These are phyloP conservation scores for Ilex asprella DNA, from an alignment of 257 asterid genomes.

Conservation along the genomic window DNA sequence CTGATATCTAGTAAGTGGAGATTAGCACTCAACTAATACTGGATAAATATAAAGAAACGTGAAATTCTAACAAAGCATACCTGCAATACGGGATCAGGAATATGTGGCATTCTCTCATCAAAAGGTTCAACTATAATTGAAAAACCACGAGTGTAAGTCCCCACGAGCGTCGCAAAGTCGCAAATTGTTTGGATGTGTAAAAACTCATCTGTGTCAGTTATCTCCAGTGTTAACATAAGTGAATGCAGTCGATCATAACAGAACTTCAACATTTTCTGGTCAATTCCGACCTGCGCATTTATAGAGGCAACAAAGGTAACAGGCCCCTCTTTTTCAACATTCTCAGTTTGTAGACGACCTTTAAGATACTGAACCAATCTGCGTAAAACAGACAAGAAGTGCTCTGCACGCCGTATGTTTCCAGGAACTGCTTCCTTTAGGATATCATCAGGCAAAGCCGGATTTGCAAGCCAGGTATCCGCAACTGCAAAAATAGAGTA, in stretches of 20 bases:
- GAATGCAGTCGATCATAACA: slow-evolving; percentile 97
- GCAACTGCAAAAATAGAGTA: slow-evolving; percentile 37
- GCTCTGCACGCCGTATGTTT: slow-evolving; percentile 94
- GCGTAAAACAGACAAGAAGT: slow-evolving; percentile 83
- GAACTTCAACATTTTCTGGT: slow-evolving; percentile 83
- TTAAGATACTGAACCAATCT: slow-evolving; percentile 82
- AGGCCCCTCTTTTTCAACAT: slow-evolving; percentile 95
- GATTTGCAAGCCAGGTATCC: slow-evolving; percentile 86
- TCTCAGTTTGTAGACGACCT: slow-evolving; percentile 70
- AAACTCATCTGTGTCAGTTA: slow-evolving; percentile 91
- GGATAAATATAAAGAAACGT: not conserved
- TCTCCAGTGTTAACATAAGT: slow-evolving; percentile 88
- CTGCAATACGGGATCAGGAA: slow-evolving; percentile 98
- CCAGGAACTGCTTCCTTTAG: slow-evolving; percentile 98
- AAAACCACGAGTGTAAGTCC: slow-evolving; percentile 88
- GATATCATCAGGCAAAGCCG: slow-evolving; percentile 85
- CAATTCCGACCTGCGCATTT: slow-evolving; percentile 84
- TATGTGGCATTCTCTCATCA: slow-evolving; percentile 97
- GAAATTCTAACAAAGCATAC: slow-evolving; percentile 26
- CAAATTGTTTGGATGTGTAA: slow-evolving; percentile 87
- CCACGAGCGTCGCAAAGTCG: slow-evolving; percentile 93
- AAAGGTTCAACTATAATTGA: slow-evolving; percentile 90
- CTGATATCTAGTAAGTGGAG: no score
- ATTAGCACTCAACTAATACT: no score
- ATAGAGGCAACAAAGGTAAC: slow-evolving; percentile 89